phyloP scores from a whole-genome alignment of 148 eudicot species.

The Suaeda aralocaspica region DNA sequence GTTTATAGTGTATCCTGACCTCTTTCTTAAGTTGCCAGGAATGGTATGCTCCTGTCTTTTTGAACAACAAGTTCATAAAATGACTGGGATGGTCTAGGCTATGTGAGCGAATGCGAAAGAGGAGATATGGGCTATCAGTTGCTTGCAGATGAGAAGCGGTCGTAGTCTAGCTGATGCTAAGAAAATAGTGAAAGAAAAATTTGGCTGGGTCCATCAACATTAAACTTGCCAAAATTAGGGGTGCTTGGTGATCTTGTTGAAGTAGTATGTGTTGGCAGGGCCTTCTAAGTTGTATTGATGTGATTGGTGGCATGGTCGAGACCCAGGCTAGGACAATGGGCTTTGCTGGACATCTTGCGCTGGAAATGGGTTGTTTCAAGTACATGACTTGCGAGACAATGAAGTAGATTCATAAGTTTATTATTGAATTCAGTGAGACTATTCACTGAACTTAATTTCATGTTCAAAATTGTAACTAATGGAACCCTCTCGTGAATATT shows the following conservation, averaged over 20 bases:
- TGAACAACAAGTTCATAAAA: constrained; percentile 93
- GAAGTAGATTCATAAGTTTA: neutral
- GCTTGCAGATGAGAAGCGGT: constrained; percentile 97
- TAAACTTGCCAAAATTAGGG: constrained; percentile 81
- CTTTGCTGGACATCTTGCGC: constrained; percentile 90
- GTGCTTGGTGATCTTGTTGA: constrained; percentile 81
- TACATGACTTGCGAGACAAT: neutral
- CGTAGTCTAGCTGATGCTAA: constrained; percentile 63
- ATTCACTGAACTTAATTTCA: neutral
- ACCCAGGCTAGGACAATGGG: constrained; percentile 95
- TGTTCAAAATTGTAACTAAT: neutral
- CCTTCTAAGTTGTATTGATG: constrained; percentile 57
- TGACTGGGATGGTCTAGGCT: constrained; percentile 82
- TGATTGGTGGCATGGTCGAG: constrained; percentile 99
- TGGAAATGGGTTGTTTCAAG: constrained; percentile 87
- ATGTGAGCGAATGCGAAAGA: constrained; percentile 64
- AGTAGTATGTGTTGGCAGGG: constrained; percentile 56
- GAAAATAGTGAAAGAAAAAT: constrained; percentile 48
- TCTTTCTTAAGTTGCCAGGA: no score
- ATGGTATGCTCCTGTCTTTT: constrained; percentile 73
- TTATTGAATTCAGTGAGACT: neutral
- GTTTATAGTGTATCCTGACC: no score
- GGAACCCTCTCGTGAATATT: neutral
- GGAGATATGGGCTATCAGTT: constrained; percentile 65
- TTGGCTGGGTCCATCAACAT: constrained; percentile 79